Conservation (phyloP, 306 rosid genomes). For the Alnus glutinosa region DNA sequence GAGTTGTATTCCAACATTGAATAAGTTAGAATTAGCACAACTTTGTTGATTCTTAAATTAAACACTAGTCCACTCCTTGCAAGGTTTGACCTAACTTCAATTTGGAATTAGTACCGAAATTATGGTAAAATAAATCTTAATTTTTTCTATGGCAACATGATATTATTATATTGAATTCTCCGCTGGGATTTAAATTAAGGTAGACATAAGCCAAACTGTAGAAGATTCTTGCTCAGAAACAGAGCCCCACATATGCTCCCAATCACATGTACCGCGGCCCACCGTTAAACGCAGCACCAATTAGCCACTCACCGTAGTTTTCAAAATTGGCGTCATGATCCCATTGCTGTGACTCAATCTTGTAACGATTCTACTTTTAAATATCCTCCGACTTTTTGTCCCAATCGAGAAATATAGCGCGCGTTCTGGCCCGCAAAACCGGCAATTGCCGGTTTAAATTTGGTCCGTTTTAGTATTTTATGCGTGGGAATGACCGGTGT, state of each 20-base stretch:
- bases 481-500: background rate
- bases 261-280: constrained; percentile 4
- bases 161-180: no score
- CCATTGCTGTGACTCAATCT: background rate
- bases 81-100: no score
- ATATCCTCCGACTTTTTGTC: background rate
- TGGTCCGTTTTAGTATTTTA: background rate
- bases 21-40: no score
- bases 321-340: background rate
- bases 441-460: background rate
- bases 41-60: no score
- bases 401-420: background rate
- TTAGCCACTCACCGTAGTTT: background rate
- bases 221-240: background rate
- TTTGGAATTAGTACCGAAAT: no score
- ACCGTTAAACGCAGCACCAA: background rate
- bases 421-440: background rate
- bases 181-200: no score
- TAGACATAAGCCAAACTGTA: background rate
- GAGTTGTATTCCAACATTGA: background rate
- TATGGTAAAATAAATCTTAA: no score
- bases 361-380: background rate
- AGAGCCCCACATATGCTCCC: constrained; percentile 9
- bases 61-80: no score
- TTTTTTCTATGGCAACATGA: no score